Percentiles rank a stretch among this genome's conserved stretches.
These are phyloP conservation scores for Tuber calosporum DNA, from an alignment of 495 filamentous ascomycete genomes.

Conservation along the genomic window DNA sequence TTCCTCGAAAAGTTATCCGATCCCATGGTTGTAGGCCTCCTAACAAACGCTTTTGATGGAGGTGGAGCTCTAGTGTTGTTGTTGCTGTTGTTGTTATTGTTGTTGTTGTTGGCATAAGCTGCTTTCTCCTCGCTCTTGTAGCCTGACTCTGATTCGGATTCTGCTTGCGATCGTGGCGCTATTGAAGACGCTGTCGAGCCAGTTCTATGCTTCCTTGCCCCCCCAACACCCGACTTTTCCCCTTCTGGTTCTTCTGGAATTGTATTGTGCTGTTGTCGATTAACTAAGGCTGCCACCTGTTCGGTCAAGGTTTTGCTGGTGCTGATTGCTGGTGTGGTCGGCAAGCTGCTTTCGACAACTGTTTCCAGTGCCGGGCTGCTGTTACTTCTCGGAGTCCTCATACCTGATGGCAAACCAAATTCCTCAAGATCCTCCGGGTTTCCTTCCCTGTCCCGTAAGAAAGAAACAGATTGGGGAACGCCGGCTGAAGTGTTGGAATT, in stretches of 20 bases:
- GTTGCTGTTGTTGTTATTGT: conserved; percentile 34
- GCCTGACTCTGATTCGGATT: conserved; percentile 43
- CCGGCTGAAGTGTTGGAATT: conserved; percentile 48
- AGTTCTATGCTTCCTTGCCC: conserved; percentile 17
- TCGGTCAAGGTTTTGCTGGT: conserved; percentile 47
- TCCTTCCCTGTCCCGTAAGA: conserved; percentile 32
- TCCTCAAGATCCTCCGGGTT: conserved; percentile 50
- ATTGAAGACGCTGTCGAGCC: conserved; percentile 40
- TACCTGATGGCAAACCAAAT: conserved; percentile 48
- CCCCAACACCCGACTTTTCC: conserved; percentile 25
- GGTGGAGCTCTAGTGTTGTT: conserved; percentile 43
- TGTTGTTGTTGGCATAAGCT: conserved; percentile 27
- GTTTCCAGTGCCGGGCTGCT: conserved; percentile 72
- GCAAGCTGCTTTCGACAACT: conserved; percentile 82
- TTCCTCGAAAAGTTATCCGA: conserved; percentile 69
- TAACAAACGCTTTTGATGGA: conserved; percentile 49
- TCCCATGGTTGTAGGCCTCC: conserved; percentile 45
- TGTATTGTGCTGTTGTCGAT: conserved; percentile 33
- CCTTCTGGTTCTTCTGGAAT: conserved; percentile 34
- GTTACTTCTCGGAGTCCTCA: conserved; percentile 63
- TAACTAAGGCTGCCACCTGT: conserved; percentile 47
- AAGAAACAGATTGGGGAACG: conserved; percentile 45
- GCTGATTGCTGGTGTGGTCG: conserved; percentile 60
- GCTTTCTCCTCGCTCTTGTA: conserved; percentile 39
- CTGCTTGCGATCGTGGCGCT: conserved; percentile 39